Base-by-base conservation (phyloP, 495 filamentous ascomycete genomes). In the Antarctomyces pellizariae region DNA sequence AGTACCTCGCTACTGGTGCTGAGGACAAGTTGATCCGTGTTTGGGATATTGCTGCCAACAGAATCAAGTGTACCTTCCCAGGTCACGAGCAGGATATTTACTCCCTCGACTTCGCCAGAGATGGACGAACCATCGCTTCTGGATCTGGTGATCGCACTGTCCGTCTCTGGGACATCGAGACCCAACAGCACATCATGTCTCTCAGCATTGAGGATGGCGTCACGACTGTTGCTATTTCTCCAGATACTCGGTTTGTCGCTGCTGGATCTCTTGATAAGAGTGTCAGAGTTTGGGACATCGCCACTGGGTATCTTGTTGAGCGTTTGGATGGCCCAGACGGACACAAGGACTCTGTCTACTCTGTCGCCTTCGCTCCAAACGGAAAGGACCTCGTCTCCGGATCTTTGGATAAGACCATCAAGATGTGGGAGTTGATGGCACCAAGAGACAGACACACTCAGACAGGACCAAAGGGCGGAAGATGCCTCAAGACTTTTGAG, bases 71-170 rank as follows among this genome's bases (percentile, higher is more conserved):
- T 34, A 78, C 74, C 3, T 86, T 90, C 49, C 49, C 59, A 16
- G 79, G 79, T 12, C 79, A 90, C 45, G 79, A 90, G 47, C 79
- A 90, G 45, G 79, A 89, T 33, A 90, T 90, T 34, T 89, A 90
- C 46, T 84, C 76, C n/a, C 57, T 90, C 6, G 79, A 90, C 38
- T 90, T 86, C 38, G 73, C 79, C 13, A 64, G 76, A 14, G 80
- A 86, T 36, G 79, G 79, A 5, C 73, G 74, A 22, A 76, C 75
- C 32, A 89, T 90, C 37, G 79, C 79, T 7, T 90, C 79, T 16
- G 79, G 79, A 14, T 79, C 73, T 48, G 78, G 79, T 28, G 79
- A 90, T 43, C 62, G 78, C 34, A 84, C 79, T 9, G 79, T 90
- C 21, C 69, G 79, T 25, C 66, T 90, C 3, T 90, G 80, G 79